phyloP scores from a whole-genome alignment of 2,329 filamentous ascomycete genomes.

The Fusarium continuum region DNA sequence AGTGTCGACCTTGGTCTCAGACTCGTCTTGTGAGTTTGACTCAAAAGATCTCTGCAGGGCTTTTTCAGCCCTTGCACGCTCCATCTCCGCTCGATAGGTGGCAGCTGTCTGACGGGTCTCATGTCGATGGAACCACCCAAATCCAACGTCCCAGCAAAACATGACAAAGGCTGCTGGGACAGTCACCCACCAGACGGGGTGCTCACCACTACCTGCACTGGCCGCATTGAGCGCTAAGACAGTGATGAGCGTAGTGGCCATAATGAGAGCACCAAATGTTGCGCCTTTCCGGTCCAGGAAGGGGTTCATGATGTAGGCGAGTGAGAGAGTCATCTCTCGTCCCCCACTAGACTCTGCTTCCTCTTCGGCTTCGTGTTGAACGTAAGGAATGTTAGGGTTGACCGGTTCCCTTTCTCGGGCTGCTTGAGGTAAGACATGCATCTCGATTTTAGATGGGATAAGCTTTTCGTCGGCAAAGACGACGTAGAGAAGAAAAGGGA shows the following conservation, averaged over 20 bases:
- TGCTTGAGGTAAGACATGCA: slow-evolving; percentile 71
- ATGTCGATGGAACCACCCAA: slow-evolving; percentile 70
- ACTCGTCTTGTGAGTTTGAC: not conserved
- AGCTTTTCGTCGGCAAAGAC: slow-evolving; percentile 71
- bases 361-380: slow-evolving; percentile 63
- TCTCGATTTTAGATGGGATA: slow-evolving; percentile 71
- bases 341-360: slow-evolving; percentile 58
- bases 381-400: slow-evolving; percentile 77
- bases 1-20: not conserved
- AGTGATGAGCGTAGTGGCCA: slow-evolving; percentile 73
- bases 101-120: slow-evolving; percentile 71
- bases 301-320: slow-evolving; percentile 80
- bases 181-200: slow-evolving; percentile 74
- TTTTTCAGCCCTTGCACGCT: slow-evolving; percentile 28
- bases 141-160: slow-evolving; percentile 72
- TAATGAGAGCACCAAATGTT: slow-evolving; percentile 69
- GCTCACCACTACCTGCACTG: slow-evolving; percentile 57
- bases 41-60: slow-evolving; percentile 7
- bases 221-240: slow-evolving; percentile 73
- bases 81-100: slow-evolving; percentile 55
- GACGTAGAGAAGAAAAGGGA: slow-evolving; percentile 75
- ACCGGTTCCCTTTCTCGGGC: slow-evolving; percentile 65
- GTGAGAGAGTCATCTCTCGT: slow-evolving; percentile 63
- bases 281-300: slow-evolving; percentile 75
- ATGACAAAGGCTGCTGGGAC: slow-evolving; percentile 74